phyloP scores from a whole-genome alignment of 1,284 basidiomycete species.

The Hymenochaete sp. region DNA sequence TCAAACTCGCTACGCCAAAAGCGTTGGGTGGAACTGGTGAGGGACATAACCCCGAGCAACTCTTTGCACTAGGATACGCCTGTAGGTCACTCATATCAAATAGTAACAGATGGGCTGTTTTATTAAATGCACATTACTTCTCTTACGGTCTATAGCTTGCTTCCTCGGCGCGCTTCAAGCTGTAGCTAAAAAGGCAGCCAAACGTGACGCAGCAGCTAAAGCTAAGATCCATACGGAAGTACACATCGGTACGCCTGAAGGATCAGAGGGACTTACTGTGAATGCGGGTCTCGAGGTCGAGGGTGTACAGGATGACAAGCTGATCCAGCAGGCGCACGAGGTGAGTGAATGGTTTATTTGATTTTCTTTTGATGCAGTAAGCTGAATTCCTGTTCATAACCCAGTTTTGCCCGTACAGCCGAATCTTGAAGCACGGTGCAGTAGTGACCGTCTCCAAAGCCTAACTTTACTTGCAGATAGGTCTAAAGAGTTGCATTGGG shows the following conservation, averaged over 20 bases:
- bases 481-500: too few relatives aligned
- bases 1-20: slow-evolving; percentile 44
- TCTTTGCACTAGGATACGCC: slow-evolving; percentile 56
- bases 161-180: slow-evolving; percentile 60
- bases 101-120: too few relatives aligned
- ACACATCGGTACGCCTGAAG: slow-evolving; percentile 47
- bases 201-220: slow-evolving; percentile 44
- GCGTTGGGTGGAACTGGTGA: slow-evolving; percentile 47
- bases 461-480: too few relatives aligned
- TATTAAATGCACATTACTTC: too few relatives aligned
- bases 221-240: slow-evolving; percentile 55
- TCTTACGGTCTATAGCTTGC: too few relatives aligned
- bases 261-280: slow-evolving; percentile 52
- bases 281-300: slow-evolving; percentile 59
- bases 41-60: slow-evolving; percentile 54
- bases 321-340: slow-evolving; percentile 61
- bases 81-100: too few relatives aligned
- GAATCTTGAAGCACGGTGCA: slow-evolving; percentile 46
- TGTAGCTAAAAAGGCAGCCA: slow-evolving; percentile 43
- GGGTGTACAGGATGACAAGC: slow-evolving; percentile 52
- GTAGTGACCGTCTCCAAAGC: slow-evolving; percentile 46
- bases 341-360: slow-evolving; percentile 30
- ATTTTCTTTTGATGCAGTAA: slow-evolving; percentile 4
- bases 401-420: slow-evolving; percentile 68
- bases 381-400: too few relatives aligned